Percentiles rank a stretch among this genome's conserved stretches.
These are phyloP conservation scores for Sporisorium scitamineum DNA, from an alignment of 1,284 basidiomycete genomes.

Conservation along the genomic window DNA sequence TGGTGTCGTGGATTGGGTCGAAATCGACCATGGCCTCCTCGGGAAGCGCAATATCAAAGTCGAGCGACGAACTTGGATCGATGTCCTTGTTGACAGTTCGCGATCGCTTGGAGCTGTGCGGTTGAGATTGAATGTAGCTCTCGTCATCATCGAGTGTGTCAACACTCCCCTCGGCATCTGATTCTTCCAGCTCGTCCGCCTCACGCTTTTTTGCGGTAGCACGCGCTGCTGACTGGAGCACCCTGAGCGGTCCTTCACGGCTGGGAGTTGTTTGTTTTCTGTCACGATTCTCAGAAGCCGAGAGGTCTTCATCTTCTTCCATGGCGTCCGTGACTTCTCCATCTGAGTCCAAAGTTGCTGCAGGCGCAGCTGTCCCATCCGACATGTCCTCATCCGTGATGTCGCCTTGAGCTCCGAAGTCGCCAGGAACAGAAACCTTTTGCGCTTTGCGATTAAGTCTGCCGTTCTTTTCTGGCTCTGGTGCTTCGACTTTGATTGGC, in stretches of 20 bases:
- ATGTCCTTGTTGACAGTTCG: constrained; percentile 19
- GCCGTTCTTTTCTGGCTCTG: neutral
- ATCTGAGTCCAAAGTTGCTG: neutral
- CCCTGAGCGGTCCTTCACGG: neutral
- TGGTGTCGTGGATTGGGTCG: constrained; percentile 15
- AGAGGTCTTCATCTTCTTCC: constrained; percentile 24
- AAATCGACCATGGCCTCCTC: constrained; percentile 44
- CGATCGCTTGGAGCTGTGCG: constrained; percentile 28
- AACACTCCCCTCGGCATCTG: constrained; percentile 22
- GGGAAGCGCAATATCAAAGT: constrained; percentile 32
- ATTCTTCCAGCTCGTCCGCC: constrained; percentile 34
- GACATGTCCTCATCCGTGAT: constrained; percentile 33
- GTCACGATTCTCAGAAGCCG: neutral
- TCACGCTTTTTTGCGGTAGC: constrained; percentile 45
- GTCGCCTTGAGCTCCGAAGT: constrained; percentile 8
- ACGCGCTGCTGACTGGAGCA: constrained; percentile 14
- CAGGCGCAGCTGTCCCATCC: constrained; percentile 6
- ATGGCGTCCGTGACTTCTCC: constrained; percentile 6
- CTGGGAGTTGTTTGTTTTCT: neutral
- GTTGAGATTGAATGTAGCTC: constrained; percentile 5
- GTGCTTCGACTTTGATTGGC: constrained; percentile 10
- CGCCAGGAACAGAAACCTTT: constrained; percentile 20
- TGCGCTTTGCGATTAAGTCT: constrained; percentile 8
- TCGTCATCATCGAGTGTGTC: constrained; percentile 21
- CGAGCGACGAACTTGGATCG: constrained; percentile 31